Conservation (phyloP, 208 protist species). For the Leishmania tarentolae region DNA sequence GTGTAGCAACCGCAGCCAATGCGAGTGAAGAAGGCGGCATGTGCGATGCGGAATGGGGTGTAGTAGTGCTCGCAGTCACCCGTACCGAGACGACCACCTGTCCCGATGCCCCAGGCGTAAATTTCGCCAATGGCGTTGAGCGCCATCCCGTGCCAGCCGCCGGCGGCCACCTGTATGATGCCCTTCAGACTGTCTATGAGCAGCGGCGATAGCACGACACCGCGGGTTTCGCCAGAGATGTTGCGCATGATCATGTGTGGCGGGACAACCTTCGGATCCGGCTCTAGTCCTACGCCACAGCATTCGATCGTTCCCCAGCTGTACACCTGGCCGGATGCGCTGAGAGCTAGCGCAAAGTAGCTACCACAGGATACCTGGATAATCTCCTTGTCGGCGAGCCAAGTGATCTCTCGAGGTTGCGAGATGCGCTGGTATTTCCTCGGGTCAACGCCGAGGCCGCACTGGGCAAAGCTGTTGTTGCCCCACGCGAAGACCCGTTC, state of each 20-base stretch:
- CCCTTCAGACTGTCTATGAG: conserved; percentile 44
- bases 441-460: conserved; percentile 74
- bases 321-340: conserved; percentile 70
- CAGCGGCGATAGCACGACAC: conserved; percentile 59
- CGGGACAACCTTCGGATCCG: conserved; percentile 42
- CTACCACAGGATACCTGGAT: conserved; percentile 81
- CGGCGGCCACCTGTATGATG: conserved; percentile 72
- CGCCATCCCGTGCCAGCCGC: conserved; percentile 76
- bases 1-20: conserved; percentile 79
- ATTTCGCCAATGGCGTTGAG: conserved; percentile 80
- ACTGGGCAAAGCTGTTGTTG: conserved; percentile 84
- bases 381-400: conserved; percentile 78
- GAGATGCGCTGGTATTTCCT: conserved; percentile 52
- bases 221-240: conserved; percentile 47
- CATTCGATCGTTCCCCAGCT: conserved; percentile 85
- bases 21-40: conserved; percentile 50
- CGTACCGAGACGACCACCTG: conserved; percentile 62
- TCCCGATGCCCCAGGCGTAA: conserved; percentile 74
- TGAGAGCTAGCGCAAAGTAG: conserved; percentile 80
- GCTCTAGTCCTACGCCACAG: conserved; percentile 73
- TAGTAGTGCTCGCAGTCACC: conserved; percentile 44
- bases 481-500: conserved; percentile 83
- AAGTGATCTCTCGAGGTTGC: conserved; percentile 65
- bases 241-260: conserved; percentile 53
- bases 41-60: conserved; percentile 48